phyloP scores from a whole-genome alignment of 345 rosid genomes.

The Sonneratia caseolaris region DNA sequence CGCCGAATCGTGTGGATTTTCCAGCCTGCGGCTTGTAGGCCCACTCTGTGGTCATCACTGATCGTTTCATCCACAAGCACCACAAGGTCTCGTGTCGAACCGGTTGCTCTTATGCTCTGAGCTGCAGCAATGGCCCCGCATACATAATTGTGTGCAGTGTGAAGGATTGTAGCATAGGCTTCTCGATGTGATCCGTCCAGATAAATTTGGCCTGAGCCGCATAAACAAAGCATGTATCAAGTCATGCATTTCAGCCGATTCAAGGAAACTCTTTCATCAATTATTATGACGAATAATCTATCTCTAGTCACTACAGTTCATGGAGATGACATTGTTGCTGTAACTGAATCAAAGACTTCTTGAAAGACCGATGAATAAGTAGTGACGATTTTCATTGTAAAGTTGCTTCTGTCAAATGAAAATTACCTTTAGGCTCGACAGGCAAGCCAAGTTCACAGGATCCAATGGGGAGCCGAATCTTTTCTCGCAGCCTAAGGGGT shows the following conservation, averaged over 20 bases:
- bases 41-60: slow-evolving; percentile 25
- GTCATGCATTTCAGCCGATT: too few relatives aligned
- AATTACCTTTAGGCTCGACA: slow-evolving; percentile 8
- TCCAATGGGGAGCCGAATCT: slow-evolving; percentile 14
- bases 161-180: slow-evolving; percentile 40
- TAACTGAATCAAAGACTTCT: neutral
- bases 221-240: slow-evolving; percentile 2
- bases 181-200: slow-evolving; percentile 22
- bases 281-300: too few relatives aligned
- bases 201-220: slow-evolving; percentile 15
- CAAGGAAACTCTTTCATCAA: too few relatives aligned
- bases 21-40: slow-evolving; percentile 38
- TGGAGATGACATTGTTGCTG: neutral
- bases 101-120: slow-evolving; percentile 35
- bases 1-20: slow-evolving; percentile 28
- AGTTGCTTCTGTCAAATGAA: neutral
- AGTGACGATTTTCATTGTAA: too few relatives aligned
- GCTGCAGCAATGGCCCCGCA: slow-evolving; percentile 41
- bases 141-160: slow-evolving; percentile 33
- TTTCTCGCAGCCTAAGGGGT: slow-evolving; percentile 3
- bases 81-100: slow-evolving; percentile 36
- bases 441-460: slow-evolving; percentile 15
- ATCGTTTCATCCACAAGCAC: slow-evolving; percentile 38
- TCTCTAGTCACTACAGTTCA: too few relatives aligned
- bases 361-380: neutral